These are phyloP conservation scores for Calonectria montana DNA, from an alignment of 2,329 filamentous ascomycete species.

Conservation along the genomic window DNA sequence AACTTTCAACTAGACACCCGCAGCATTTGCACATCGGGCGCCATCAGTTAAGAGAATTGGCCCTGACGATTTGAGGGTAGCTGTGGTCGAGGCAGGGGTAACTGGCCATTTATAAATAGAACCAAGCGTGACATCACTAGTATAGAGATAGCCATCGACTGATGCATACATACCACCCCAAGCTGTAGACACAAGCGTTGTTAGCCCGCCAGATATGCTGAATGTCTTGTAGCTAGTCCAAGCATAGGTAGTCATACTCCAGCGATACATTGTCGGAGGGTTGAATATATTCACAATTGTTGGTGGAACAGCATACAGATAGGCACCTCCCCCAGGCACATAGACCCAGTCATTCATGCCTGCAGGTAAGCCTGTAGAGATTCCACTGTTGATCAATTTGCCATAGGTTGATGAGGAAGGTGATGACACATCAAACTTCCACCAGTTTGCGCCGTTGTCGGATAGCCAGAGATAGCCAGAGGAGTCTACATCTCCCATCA, in stretches of 20 bases:
- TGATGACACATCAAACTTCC: slow-evolving; percentile 34
- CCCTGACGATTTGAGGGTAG: no score
- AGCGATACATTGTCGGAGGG: slow-evolving; percentile 30
- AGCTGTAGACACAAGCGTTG: slow-evolving; percentile 4
- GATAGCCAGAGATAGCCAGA: slow-evolving; percentile 38
- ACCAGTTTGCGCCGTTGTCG: slow-evolving; percentile 35
- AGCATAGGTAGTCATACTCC: slow-evolving; percentile 32
- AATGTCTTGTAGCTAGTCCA: slow-evolving; percentile 30
- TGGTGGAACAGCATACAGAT: slow-evolving; percentile 32
- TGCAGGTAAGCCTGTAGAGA: not conserved
- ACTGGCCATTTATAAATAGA: slow-evolving; percentile 36
- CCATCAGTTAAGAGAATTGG: no score
- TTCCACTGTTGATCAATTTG: slow-evolving; percentile 32
- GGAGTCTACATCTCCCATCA: slow-evolving; percentile 40
- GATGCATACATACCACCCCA: slow-evolving; percentile 38
- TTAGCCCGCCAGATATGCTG: slow-evolving; percentile 14
- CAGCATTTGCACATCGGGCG: no score
- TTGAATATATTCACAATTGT: not conserved
- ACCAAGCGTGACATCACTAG: slow-evolving; percentile 32
- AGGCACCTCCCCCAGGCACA: slow-evolving; percentile 41
- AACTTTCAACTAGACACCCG: no score
- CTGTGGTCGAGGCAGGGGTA: slow-evolving; percentile 12
- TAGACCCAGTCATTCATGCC: slow-evolving; percentile 36
- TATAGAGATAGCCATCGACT: slow-evolving; percentile 35
- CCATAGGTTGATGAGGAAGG: slow-evolving; percentile 34